Base-by-base conservation (phyloP, 2,329 filamentous ascomycete species). In the Scedosporium dehoogii region DNA sequence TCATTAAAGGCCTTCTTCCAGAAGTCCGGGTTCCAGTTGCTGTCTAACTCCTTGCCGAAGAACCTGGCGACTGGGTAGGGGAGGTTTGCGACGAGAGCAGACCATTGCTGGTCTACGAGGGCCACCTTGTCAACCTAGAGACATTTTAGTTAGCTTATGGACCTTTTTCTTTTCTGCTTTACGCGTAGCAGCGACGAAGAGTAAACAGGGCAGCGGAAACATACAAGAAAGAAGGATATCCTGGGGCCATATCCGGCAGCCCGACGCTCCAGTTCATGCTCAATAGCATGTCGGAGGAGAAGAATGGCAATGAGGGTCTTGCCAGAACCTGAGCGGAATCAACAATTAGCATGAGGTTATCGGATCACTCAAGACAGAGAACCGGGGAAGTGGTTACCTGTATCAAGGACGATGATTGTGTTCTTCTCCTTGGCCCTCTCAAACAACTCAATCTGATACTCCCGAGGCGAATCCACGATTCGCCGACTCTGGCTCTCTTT, bases 241-340 rank as follows among this genome's bases (percentile, higher is more conserved):
- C 87, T 86, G 44, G 78, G 83, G 0, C 77, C 69, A n/a, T 79
- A 79, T 2, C 88, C 88, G 2, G 75, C 69, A 0, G 78, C 81
- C 46, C 92, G 84, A 66, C 85, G 77, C 65, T 90, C 86, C 1
- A 97, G 75, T 72, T 99, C 94, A 64, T 87, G 78, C 46, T 91
- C 85, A 33, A 97, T 81, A 9, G 85, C 81, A 71, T 96, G 84
- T 46, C 87, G 85, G 25, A 97, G 81, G 4, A 99, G 80, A 2
- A 97, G 81, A 1, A 91, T 92, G 0, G 94, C 92, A 68, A 99
- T 97, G n/a, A 97, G 79, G 0, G 94, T 99, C 75, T 99, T 99
- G 2, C 94, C 94, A 3, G 91, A 92, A 12, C 94, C 89, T 87
- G 63, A 61, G n/a, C 7, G 1, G 16, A 16, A 12, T n/a, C 56